Percentiles rank a stretch among this genome's conserved stretches.
phyloP scores from a whole-genome alignment of 2,329 filamentous ascomycete genomes.

The Xylaria sp. region DNA sequence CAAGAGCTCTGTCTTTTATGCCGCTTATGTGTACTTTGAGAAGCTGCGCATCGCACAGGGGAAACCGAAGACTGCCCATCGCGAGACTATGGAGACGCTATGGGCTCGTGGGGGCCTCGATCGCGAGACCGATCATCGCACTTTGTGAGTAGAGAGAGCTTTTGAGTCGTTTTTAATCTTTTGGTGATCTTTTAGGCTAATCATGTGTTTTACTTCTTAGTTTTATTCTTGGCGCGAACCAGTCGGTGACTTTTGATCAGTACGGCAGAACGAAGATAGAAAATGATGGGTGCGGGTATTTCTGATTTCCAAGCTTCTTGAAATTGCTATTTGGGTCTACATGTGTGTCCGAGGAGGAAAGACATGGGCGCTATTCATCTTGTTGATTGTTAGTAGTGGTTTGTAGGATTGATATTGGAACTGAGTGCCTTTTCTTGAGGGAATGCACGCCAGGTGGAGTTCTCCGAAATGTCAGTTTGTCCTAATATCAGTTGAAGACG shows the following conservation, averaged over 20 bases:
- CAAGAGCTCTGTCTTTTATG: conserved; percentile 56
- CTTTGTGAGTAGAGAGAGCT: too few relatives aligned
- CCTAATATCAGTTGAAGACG: too few relatives aligned
- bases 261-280: background rate
- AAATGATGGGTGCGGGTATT: background rate
- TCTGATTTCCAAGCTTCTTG: background rate
- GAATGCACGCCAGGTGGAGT: background rate
- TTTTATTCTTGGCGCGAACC: background rate
- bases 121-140: conserved; percentile 10
- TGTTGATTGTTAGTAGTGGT: background rate
- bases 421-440: background rate
- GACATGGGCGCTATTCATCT: background rate
- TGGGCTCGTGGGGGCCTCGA: conserved; percentile 23
- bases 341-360: background rate
- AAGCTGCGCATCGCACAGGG: conserved; percentile 58
- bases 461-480: background rate
- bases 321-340: background rate
- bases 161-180: too few relatives aligned
- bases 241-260: background rate
- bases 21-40: conserved; percentile 64
- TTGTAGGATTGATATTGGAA: background rate
- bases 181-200: too few relatives aligned
- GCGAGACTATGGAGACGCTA: conserved; percentile 54
- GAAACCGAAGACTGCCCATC: conserved; percentile 57
- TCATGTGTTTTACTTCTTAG: background rate